Evolutionary conservation across 2,329 filamentous ascomycete species (phyloP), one percentile per base, ranked within the genome.

Genomic region (Lachnellula arida): DNA sequence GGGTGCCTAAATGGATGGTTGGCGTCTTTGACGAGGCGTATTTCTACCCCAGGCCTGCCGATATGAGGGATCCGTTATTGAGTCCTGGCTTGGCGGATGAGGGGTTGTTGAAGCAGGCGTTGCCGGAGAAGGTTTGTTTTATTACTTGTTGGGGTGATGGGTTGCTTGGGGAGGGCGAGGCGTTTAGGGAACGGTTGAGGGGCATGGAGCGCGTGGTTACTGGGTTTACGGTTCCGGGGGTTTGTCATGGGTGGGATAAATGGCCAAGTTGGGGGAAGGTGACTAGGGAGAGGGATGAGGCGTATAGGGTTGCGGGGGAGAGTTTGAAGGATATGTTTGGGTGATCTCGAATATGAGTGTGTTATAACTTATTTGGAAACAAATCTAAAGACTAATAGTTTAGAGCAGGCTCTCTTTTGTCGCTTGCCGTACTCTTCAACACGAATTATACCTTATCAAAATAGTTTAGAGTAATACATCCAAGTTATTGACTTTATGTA

Each of bases 161-260:
- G 19, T 50, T 67, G 39, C 46, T 62, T 32, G 54, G 5, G 3
- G 63, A 67, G 39, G 62, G 51, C 12, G 63, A 64, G 53, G 44
- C 22, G 12, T 65, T 67, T 44, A 59, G 57, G 17, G 49, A 57
- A 46, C 58, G 63, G 17, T 50, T 67, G 54, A 54, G 15, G 8
- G 53, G 46, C 9, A 23, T 62, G 49, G 65, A 64, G n/a, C 59
- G 62, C 54, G 55, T 50, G 39, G 60, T 65, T 2, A 59, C 60
- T 34, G 59, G 60, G 22, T 57, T 57, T 42, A 57, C 48, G 40
- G 63, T 66, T 15, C 46, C 54, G 9, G 62, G 58, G 2, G 62
- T 64, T 14, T 48, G 48, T 7, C 61, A 67, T 61, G 63, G 54
- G 11, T 66, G 63, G 62, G 65, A 67, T 51, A 65, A 65, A 22